Percentiles rank a stretch among this genome's conserved stretches.
Evolutionary conservation across 768 basidiomycete species (phyloP).

Genomic region (Rhodotorula paludigena): DNA sequence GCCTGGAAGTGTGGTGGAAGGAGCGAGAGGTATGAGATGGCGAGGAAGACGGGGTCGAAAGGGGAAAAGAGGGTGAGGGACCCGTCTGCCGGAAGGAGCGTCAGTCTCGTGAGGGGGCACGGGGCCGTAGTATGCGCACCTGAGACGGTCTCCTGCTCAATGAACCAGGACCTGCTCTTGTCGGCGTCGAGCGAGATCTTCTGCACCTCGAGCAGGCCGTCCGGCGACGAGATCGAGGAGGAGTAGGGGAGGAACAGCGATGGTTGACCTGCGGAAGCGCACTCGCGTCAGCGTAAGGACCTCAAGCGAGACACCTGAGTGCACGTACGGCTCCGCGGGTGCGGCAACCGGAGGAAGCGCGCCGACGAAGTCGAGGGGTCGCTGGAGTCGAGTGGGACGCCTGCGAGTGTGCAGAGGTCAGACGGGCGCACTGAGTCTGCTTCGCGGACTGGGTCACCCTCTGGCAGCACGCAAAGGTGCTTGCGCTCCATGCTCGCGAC

Average conservation of each 20-base stretch:
- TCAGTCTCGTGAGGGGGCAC: too few relatives aligned
- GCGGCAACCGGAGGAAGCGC: conserved; percentile 30
- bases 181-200: conserved; percentile 20
- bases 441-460: too few relatives aligned
- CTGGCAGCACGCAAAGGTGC: conserved; percentile 22
- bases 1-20: conserved; percentile 14
- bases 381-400: neutral
- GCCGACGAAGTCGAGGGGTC: neutral
- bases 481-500: conserved; percentile 29
- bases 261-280: conserved; percentile 4
- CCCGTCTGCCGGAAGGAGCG: conserved; percentile 15
- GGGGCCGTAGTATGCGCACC: conserved; percentile 2
- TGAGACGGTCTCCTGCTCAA: conserved; percentile 21
- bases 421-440: too few relatives aligned
- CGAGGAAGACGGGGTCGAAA: conserved; percentile 33
- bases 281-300: neutral
- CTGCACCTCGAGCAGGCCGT: conserved; percentile 31
- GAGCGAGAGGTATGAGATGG: conserved; percentile 22
- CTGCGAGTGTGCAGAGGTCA: too few relatives aligned
- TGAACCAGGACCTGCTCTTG: conserved; percentile 33
- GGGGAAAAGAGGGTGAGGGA: conserved; percentile 20
- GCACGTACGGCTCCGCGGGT: conserved; percentile 22
- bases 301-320: neutral
- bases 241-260: conserved; percentile 19
- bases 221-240: neutral